These are phyloP conservation scores for Ceriops tagal DNA, from an alignment of 345 rosid species.

Conservation along the genomic window DNA sequence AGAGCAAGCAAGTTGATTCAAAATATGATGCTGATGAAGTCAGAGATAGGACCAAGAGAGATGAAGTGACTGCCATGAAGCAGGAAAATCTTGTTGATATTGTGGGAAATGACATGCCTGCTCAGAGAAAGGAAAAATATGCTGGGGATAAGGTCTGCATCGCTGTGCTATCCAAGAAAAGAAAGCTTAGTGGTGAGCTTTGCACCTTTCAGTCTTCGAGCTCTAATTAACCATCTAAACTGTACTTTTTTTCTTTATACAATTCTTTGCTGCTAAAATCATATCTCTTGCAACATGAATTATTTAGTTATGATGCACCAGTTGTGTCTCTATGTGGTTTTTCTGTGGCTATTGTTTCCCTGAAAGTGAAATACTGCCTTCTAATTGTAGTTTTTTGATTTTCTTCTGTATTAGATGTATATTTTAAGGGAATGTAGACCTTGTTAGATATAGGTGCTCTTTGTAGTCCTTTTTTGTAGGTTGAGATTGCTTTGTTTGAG, in stretches of 20 bases:
- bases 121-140: conserved; percentile 32
- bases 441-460: not conserved
- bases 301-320: no score
- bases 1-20: conserved; percentile 68
- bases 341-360: no score
- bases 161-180: conserved; percentile 56
- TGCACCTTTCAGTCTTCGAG: not conserved
- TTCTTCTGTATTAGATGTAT: no score
- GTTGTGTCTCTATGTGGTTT: no score
- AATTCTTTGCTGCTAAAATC: not conserved
- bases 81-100: conserved; percentile 46
- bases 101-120: conserved; percentile 41
- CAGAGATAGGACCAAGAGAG: conserved; percentile 48
- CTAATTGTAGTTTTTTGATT: no score
- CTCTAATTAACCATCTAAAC: not conserved
- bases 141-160: conserved; percentile 38
- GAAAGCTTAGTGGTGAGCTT: conserved; percentile 71
- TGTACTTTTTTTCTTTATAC: not conserved
- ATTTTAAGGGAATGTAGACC: not conserved
- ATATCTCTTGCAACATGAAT: not conserved
- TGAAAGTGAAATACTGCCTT: no score
- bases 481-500: not conserved
- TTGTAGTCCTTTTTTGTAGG: not conserved
- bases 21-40: conserved; percentile 50
- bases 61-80: conserved; percentile 35